Base-by-base conservation (phyloP, 192 early-diverging fungal genomes). In the Entrophospora sp. region DNA sequence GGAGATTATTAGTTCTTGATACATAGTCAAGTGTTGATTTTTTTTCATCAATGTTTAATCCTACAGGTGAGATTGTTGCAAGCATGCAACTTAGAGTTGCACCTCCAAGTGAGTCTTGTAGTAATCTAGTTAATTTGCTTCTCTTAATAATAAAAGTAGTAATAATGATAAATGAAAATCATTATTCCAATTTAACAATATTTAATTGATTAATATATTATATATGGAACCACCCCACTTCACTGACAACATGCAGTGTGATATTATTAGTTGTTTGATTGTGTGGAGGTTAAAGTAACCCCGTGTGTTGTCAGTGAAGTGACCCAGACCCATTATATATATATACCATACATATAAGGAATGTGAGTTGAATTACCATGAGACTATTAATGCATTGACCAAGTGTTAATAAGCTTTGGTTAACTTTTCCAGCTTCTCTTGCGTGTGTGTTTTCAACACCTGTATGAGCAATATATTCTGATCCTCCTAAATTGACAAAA, bases 11-110 rank as follows among this genome's bases (percentile, higher is more conserved):
- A 40, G 91, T 87, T 44, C 87, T 75, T 64, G 76, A 80, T 1
- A 87, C 91, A 60, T 91, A 0, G 87, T 89, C 58, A 90, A n/a
- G n/a, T n/a, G n/a, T n/a, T n/a, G n/a, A n/a, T n/a, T n/a, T n/a
- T n/a, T n/a, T n/a, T n/a, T n/a, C 91, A 7, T 87, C 86, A 45
- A 85, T 63, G 48, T 78, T 79, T 3, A 73, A 74, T 53, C 75
- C 77, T 1, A 89, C 85, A 0, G 89, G 90, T 7, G 91, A 90
- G 25, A 95, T 85, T 14, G 93, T 94, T 12, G 94, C 96, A 37
- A 98, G 92, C 69, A 98, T 93, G 67, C 92, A 94, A 0, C 94
- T 95, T 58, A 91, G 91, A n/a, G 93, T 95, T 37, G 83, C 73
- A 0, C 95, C 95, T 66, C 87, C 88, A 1, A 90, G 77, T 2